Percentiles rank a stretch among this genome's conserved stretches.
Evolutionary conservation across 2,329 filamentous ascomycete genomes (phyloP).

Genomic region (Aspergillus hiratsukae): DNA sequence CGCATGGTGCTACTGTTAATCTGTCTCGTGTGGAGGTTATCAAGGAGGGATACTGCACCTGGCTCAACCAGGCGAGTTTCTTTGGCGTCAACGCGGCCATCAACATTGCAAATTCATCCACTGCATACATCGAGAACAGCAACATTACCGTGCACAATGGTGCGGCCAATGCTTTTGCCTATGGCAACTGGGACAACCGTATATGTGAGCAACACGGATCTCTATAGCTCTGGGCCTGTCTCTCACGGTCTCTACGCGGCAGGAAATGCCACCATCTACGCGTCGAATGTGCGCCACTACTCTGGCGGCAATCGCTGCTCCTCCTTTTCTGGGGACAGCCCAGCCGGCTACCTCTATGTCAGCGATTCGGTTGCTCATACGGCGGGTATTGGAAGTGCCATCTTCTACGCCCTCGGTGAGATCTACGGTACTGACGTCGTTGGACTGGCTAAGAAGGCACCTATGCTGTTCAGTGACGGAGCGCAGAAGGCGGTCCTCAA

Average conservation of each 20-base stretch:
- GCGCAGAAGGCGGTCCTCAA: conserved; percentile 6
- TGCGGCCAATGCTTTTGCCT: conserved; percentile 31
- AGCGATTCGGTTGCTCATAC: conserved; percentile 26
- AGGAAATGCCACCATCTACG: conserved; percentile 27
- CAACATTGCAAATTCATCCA: conserved; percentile 27
- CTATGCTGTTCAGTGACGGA: conserved; percentile 26
- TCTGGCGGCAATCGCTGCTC: conserved; percentile 30
- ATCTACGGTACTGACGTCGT: conserved; percentile 25
- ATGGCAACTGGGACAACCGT: conserved; percentile 25
- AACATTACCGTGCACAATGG: conserved; percentile 34
- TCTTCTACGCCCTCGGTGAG: conserved; percentile 28
- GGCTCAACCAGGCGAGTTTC: conserved; percentile 27
- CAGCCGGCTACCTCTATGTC: conserved; percentile 25
- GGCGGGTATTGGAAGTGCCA: conserved; percentile 28
- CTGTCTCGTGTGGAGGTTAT: conserved; percentile 22
- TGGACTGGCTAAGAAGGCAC: conserved; percentile 16
- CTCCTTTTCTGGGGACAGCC: conserved; percentile 30
- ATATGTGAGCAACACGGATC: conserved; percentile 22
- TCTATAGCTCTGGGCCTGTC: conserved; percentile 31
- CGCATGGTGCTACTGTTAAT: conserved; percentile 10
- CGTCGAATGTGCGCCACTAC: conserved; percentile 21
- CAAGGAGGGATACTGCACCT: conserved; percentile 27
- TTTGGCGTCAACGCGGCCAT: conserved; percentile 30
- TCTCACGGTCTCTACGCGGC: conserved; percentile 30
- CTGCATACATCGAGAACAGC: conserved; percentile 19